Conservation (phyloP, 306 rosid genomes). For the Rosa persica region DNA sequence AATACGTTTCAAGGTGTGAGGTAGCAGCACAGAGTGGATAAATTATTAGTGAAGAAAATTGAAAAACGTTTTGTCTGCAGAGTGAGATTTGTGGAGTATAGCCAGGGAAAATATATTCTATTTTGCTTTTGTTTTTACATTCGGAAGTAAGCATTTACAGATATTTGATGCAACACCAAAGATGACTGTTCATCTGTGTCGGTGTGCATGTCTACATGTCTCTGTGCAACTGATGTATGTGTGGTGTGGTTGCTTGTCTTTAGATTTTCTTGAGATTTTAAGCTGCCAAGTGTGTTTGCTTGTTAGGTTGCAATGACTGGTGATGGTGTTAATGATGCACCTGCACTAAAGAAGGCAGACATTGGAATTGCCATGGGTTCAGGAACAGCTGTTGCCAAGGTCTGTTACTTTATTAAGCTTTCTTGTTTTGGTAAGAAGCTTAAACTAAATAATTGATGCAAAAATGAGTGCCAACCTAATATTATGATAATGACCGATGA, state of each 20-base stretch:
- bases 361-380: conserved; percentile 99
- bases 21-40: not conserved
- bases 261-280: conserved; percentile 14
- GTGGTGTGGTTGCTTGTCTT: not conserved
- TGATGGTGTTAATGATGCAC: conserved; percentile 99
- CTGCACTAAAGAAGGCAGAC: conserved; percentile 96
- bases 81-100: not conserved
- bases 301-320: conserved; percentile 99
- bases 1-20: not conserved
- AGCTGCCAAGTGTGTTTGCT: conserved; percentile 20
- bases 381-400: conserved; percentile 99
- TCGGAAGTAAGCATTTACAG: not conserved
- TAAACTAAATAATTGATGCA: not conserved
- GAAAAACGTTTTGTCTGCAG: not conserved
- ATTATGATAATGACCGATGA: not conserved
- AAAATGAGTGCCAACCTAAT: not conserved
- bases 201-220: not conserved
- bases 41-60: not conserved
- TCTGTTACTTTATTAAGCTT: not conserved
- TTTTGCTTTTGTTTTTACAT: not conserved
- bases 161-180: not conserved
- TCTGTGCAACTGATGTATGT: not conserved
- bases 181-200: not conserved
- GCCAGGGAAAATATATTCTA: not conserved
- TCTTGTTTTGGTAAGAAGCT: not conserved